Evolutionary conservation across 2,329 filamentous ascomycete species (phyloP), one percentile per base, ranked within the genome.

Genomic region (Tolypocladium cylindrosporum): DNA sequence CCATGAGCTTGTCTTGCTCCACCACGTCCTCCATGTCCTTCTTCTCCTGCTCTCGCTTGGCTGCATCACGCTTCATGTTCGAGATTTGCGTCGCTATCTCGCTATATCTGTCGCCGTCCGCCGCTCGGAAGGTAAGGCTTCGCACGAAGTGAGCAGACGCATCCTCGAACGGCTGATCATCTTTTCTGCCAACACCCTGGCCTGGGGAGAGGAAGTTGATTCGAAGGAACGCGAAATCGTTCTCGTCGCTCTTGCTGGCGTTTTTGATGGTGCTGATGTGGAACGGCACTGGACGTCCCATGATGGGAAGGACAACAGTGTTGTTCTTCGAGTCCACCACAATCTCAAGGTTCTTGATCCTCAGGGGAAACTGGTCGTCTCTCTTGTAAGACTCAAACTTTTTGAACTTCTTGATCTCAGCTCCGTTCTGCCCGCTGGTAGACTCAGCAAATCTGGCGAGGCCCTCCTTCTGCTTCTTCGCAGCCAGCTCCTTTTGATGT

Each of bases 21-120:
- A 99, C 92, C 27, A 99, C 94, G 73, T 99, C 94, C 71, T 99
- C 94, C 89, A 99, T 89, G 66, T 99, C 93, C 77, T 99, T 99
- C 84, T 97, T 97, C 74, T 97, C 93, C 68, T 97, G 92, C 73
- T 99, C 94, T 66, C 91, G 89, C 74, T 96, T 92, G 48, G 90
- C 84, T 6, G 90, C 86, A 65, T 93, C 90, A 70, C 94, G 96
- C 78, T 97, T 96, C 79, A 99, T 87, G 68, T 97, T 94, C 13
- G 91, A 93, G 66, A 99, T 97, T 68, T 96, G 90, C 61, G 89
- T 89, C 14, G 91, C 88, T 64, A 99, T 94, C 67, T 95, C 90
- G 59, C 90, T 88, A 71, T 99, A 91, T 61, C 93, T 86, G 61
- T 91, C 85, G 59, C 91, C 87, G 69, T 97, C 90, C 61, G 89